Evolutionary conservation across 202 grass and related monocot species (phyloP).

Genomic region (Cymbopogon flexuosus): DNA sequence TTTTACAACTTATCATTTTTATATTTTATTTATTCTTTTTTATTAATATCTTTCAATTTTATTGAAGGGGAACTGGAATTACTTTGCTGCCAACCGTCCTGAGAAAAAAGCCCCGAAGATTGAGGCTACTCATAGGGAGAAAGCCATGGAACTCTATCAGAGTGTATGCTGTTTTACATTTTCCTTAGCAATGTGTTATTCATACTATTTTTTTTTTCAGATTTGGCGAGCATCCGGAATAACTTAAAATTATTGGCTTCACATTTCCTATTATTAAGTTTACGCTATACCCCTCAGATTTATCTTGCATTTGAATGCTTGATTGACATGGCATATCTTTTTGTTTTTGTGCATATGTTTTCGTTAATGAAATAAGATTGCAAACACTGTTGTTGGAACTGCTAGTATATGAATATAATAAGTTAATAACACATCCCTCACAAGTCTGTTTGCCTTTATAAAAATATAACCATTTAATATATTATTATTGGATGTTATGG

Average conservation of each 20-base stretch:
- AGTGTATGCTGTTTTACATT: slow-evolving; percentile 47
- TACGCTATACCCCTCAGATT: background rate
- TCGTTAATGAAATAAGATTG: background rate
- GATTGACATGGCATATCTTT: background rate
- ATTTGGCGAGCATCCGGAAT: no score
- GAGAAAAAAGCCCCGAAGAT: slow-evolving; percentile 96
- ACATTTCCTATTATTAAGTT: background rate
- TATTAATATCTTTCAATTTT: slow-evolving; percentile 14
- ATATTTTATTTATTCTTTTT: slow-evolving; percentile 7
- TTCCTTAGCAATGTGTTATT: background rate
- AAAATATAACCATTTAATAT: background rate
- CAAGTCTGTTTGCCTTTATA: background rate
- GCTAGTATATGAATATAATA: background rate
- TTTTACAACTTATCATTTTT: background rate
- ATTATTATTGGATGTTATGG: background rate
- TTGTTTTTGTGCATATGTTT: background rate
- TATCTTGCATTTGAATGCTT: background rate
- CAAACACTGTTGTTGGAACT: slow-evolving; percentile 2
- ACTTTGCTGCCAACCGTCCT: slow-evolving; percentile 82
- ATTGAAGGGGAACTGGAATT: slow-evolving; percentile 91
- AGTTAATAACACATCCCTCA: background rate
- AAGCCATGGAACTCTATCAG: slow-evolving; percentile 90
- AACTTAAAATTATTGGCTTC: background rate
- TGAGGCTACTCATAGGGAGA: slow-evolving; percentile 88
- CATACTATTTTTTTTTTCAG: background rate